phyloP scores from a whole-genome alignment of 116 monocot species.

The Papilionanthe hybrid region DNA sequence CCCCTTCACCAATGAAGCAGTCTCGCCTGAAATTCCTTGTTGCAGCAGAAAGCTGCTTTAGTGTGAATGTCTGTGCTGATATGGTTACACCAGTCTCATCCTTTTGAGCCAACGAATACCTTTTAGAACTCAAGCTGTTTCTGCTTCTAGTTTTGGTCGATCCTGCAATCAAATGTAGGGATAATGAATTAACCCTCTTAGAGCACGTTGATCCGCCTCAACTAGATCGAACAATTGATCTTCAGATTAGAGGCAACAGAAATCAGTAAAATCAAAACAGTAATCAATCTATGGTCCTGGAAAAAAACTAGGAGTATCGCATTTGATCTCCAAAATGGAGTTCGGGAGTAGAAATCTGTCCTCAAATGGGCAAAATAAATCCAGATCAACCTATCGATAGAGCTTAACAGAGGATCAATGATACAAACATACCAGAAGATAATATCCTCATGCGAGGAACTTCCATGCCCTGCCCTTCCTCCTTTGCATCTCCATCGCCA shows the following conservation, averaged over 20 bases:
- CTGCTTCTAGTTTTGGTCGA: slow-evolving; percentile 6
- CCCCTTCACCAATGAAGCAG: slow-evolving; percentile 65
- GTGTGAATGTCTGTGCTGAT: slow-evolving; percentile 42
- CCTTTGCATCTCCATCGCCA: slow-evolving; percentile 11
- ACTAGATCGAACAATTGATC: neutral
- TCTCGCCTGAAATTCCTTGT: slow-evolving; percentile 60
- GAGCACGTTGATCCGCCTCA: neutral
- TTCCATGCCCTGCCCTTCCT: slow-evolving; percentile 25
- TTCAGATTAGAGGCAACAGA: neutral
- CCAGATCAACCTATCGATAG: neutral
- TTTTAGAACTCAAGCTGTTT: slow-evolving; percentile 9
- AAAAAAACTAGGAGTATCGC: too few relatives aligned
- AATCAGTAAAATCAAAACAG: neutral
- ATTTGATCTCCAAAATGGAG: too few relatives aligned
- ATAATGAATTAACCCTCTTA: neutral
- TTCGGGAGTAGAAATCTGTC: neutral
- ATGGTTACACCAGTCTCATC: slow-evolving; percentile 16
- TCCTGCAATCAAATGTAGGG: slow-evolving; percentile 14
- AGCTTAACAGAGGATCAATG: neutral
- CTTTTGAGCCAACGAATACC: slow-evolving; percentile 11
- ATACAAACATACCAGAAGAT: slow-evolving; percentile 32
- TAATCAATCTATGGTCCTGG: neutral
- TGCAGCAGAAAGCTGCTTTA: slow-evolving; percentile 50
- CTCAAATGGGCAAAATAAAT: neutral
- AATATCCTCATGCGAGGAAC: slow-evolving; percentile 29